phyloP scores from a whole-genome alignment of 1,139 yeast genomes.

The Dujonia santamariae region DNA sequence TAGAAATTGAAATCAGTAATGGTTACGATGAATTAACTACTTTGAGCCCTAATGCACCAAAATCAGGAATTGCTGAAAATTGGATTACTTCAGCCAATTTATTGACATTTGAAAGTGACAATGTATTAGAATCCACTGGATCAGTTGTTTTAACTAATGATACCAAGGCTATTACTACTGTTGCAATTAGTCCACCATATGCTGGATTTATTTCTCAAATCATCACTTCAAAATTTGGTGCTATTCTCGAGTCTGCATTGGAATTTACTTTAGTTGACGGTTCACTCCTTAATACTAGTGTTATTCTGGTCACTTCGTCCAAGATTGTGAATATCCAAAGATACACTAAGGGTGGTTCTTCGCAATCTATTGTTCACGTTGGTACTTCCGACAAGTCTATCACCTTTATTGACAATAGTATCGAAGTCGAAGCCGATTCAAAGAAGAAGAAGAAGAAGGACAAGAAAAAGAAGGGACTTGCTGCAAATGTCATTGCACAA shows the following conservation, averaged over 20 bases:
- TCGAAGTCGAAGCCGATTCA: slow-evolving; percentile 1
- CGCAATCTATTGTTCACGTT: slow-evolving; percentile 28
- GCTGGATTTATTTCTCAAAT: slow-evolving; percentile 35
- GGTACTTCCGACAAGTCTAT: slow-evolving; percentile 19
- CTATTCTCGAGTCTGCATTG: slow-evolving; percentile 28
- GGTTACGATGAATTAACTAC: slow-evolving; percentile 46
- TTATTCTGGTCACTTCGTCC: slow-evolving; percentile 25
- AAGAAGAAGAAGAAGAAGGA: slow-evolving; percentile 1
- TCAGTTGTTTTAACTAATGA: slow-evolving; percentile 21
- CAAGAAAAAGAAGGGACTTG: slow-evolving; percentile 4
- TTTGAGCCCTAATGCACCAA: slow-evolving; percentile 10
- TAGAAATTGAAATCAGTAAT: slow-evolving; percentile 54
- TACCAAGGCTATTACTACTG: slow-evolving; percentile 15
- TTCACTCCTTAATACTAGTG: slow-evolving; percentile 21
- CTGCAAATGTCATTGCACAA: slow-evolving; percentile 15
- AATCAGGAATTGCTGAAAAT: slow-evolving; percentile 46
- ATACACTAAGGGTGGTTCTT: slow-evolving; percentile 25
- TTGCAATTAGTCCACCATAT: slow-evolving; percentile 27
- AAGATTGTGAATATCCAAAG: slow-evolving; percentile 32
- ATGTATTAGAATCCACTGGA: slow-evolving; percentile 40
- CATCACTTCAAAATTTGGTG: slow-evolving; percentile 28
- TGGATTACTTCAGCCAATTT: slow-evolving; percentile 74
- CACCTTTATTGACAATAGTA: slow-evolving; percentile 5
- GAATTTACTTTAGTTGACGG: slow-evolving; percentile 35
- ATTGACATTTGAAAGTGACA: slow-evolving; percentile 54